phyloP scores from a whole-genome alignment of 352 stramenopile species.

The Detonula confervacea region DNA sequence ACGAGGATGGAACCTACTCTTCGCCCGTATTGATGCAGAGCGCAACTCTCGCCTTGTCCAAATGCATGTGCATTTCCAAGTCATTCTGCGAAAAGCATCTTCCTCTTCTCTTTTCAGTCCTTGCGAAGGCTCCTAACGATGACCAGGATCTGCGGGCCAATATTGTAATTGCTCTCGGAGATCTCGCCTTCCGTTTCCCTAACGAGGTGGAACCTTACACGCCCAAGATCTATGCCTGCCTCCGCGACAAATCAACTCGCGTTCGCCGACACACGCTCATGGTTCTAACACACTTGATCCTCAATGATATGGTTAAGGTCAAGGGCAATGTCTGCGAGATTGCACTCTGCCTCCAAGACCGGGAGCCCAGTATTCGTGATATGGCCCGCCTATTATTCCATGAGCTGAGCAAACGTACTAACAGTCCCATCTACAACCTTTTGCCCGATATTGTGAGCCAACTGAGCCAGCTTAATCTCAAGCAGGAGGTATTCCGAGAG shows the following conservation, averaged over 20 bases:
- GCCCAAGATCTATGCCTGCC: constrained; percentile 92
- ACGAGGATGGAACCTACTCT: constrained; percentile 84
- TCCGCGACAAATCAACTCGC: constrained; percentile 90
- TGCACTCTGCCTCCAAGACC: constrained; percentile 93
- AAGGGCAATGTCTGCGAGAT: constrained; percentile 94
- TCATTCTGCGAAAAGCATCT: constrained; percentile 95
- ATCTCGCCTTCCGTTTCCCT: constrained; percentile 97
- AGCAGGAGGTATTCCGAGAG: constrained; percentile 89
- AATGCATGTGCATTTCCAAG: constrained; percentile 97
- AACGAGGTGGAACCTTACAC: constrained; percentile 98
- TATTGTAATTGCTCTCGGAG: constrained; percentile 95
- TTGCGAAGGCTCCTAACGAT: constrained; percentile 78
- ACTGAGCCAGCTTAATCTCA: constrained; percentile 85
- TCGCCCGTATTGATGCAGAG: constrained; percentile 90
- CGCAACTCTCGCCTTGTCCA: constrained; percentile 94
- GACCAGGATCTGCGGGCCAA: constrained; percentile 90
- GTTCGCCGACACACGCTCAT: constrained; percentile 97
- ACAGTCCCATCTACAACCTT: constrained; percentile 99
- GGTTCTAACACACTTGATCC: constrained; percentile 97
- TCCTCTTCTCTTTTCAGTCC: constrained; percentile 92
- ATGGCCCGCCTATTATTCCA: constrained; percentile 96
- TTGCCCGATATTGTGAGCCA: constrained; percentile 96
- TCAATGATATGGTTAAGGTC: constrained; percentile 99
- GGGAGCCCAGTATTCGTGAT: constrained; percentile 91
- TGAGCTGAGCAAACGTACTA: constrained; percentile 94